A percentile compares a stretch with the other conserved stretches of the same genome.
Evolutionary conservation across 2,329 filamentous ascomycete species (phyloP).

Genomic region (Colletotrichum spinosum): DNA sequence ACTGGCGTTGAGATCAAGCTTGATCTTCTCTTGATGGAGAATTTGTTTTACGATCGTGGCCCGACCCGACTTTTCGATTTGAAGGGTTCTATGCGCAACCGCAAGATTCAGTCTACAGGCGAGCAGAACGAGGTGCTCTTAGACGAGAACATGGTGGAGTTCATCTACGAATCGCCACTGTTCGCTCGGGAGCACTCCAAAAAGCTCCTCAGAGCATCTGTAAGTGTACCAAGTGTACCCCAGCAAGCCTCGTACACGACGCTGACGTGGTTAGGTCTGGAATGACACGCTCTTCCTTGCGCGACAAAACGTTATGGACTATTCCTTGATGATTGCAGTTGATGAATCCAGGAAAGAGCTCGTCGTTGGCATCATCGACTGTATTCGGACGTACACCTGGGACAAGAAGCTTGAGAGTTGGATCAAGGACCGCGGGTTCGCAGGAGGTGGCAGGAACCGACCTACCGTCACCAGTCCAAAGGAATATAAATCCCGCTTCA

Average conservation of each 20-base stretch:
- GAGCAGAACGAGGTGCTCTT: constrained; percentile 96
- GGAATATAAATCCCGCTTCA: constrained; percentile 95
- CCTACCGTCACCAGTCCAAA: constrained; percentile 97
- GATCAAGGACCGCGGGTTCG: constrained; percentile 97
- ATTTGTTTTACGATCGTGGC: constrained; percentile 94
- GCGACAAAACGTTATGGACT: constrained; percentile 98
- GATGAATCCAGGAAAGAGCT: constrained; percentile 91
- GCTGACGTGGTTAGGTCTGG: constrained; percentile 67
- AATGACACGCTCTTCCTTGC: constrained; percentile 97
- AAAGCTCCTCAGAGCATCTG: constrained; percentile 88
- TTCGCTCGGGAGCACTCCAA: constrained; percentile 97
- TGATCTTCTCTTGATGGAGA: constrained; percentile 96
- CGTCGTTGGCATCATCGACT: constrained; percentile 97
- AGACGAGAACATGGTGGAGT: constrained; percentile 99
- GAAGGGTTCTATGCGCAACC: constrained; percentile 98
- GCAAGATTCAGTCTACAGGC: constrained; percentile 94
- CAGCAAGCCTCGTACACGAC: not conserved
- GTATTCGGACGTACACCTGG: constrained; percentile 98
- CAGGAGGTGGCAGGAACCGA: constrained; percentile 79
- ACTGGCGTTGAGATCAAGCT: constrained; percentile 95
- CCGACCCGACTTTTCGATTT: constrained; percentile 94
- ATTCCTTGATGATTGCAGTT: constrained; percentile 97
- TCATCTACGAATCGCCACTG: constrained; percentile 96
- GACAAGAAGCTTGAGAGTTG: constrained; percentile 99
- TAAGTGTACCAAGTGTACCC: constrained; percentile 29